phyloP scores from a whole-genome alignment of 192 early-diverging fungal species.

The Linnemannia exigua region DNA sequence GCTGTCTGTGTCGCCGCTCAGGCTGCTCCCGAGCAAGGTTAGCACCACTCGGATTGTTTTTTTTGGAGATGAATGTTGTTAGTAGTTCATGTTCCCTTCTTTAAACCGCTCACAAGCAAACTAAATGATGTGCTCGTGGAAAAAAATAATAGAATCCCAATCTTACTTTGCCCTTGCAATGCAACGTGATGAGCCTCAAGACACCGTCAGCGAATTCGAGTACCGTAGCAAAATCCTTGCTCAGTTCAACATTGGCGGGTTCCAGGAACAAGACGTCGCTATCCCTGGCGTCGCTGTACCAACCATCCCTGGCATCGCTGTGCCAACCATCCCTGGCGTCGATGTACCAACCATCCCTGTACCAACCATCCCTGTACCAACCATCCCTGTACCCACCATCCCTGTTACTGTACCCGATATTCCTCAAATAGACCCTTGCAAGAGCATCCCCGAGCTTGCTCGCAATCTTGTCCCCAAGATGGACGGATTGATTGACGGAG shows the following conservation, averaged over 20 bases:
- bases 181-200: constrained; percentile 5
- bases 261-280: neutral
- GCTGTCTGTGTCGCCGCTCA: constrained; percentile 8
- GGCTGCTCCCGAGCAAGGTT: constrained; percentile 11
- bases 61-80: neutral
- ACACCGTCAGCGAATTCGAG: constrained; percentile 10
- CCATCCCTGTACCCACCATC: too few species aligned
- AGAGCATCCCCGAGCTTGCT: neutral
- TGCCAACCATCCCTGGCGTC: too few species aligned
- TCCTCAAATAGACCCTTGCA: too few species aligned
- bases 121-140: neutral
- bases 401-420: too few species aligned
- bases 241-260: neutral
- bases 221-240: constrained; percentile 9
- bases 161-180: neutral
- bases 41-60: neutral
- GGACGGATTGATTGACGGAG: neutral
- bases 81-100: neutral
- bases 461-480: neutral
- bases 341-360: too few species aligned
- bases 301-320: too few species aligned
- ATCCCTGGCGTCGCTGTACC: neutral
- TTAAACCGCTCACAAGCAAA: neutral
- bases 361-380: too few species aligned
- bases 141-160: neutral